phyloP scores from a whole-genome alignment of 495 filamentous ascomycete genomes.

The Jackrogersella minutella region DNA sequence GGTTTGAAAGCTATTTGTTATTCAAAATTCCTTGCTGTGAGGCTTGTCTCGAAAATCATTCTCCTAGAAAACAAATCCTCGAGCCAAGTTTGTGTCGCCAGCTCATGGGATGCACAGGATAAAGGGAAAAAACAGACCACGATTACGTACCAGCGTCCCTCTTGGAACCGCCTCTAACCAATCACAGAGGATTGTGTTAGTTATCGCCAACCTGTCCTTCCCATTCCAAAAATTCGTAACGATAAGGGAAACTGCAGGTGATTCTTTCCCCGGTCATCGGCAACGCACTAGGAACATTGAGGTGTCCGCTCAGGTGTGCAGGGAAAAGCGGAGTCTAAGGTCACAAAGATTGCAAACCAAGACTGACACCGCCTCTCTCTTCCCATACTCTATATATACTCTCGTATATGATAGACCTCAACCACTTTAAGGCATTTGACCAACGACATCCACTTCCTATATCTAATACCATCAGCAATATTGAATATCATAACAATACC shows the following conservation, averaged over 20 bases:
- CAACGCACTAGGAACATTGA: conserved; percentile 15
- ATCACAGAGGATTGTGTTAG: conserved; percentile 25
- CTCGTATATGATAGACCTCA: conserved; percentile 15
- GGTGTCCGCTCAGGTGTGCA: conserved; percentile 1
- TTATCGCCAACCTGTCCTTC: conserved; percentile 28
- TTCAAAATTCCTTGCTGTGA: background rate
- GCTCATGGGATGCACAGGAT: background rate
- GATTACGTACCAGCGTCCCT: conserved; percentile 27
- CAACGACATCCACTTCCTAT: conserved; percentile 5
- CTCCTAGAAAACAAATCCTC: conserved; percentile 4
- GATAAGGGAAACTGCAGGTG: conserved; percentile 36
- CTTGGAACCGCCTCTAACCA: conserved; percentile 18
- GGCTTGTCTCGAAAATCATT: background rate
- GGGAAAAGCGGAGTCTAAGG: conserved; percentile 36
- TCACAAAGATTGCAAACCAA: conserved; percentile 11
- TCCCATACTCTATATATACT: conserved; percentile 16
- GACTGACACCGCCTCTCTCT: conserved; percentile 24
- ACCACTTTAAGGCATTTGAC: conserved; percentile 8
- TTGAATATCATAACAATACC: conserved; percentile 3
- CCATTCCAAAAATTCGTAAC: conserved; percentile 10
- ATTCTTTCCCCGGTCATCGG: conserved; percentile 34
- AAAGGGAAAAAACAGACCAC: conserved; percentile 15
- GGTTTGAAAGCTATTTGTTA: conserved; percentile 1
- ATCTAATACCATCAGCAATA: conserved; percentile 8
- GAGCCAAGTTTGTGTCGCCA: background rate